Evolutionary conservation across 768 basidiomycete genomes (phyloP), one percentile per base, ranked within the genome.

Genomic region (Panaeolus papilionaceus): DNA sequence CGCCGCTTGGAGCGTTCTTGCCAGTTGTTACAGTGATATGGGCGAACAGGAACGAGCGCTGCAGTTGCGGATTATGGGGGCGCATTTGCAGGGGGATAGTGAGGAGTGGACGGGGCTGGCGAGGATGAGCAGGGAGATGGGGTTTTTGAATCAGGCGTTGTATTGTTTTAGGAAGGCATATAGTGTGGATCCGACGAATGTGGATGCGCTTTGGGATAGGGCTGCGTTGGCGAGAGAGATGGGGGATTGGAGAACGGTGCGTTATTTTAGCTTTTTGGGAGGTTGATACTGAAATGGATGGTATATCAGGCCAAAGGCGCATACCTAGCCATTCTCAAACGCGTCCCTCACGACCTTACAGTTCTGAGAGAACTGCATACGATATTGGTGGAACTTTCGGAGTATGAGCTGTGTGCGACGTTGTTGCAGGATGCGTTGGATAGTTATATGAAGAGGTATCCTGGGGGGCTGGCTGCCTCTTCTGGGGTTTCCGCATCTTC

Each of bases 131-230:
- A 88, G 85, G 70, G 88, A 88, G 14, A 75, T 89, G 28, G 92
- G 92, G 1, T 89, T 89, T 68, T 85, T 88, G 54, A 92, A 95
- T 67, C 95, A 98, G 77, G 94, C 95, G 2, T 76, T 98, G 40
- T 98, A 98, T 74, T 99, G 97, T 75, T 94, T 93, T 75, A 84
- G 92, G 0, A 96, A 98, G 74, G 87, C 93, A 0, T 86, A 91
- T 72, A 88, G 85, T 66, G 81, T 93, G 23, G 91, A 97, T 74
- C 92, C 93, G 1, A 83, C 85, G 9, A 96, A 98, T 70, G 86
- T 93, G 16, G 89, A 92, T 67, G 92, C 94, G 4, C 84, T 95
- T 16, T 98, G 94, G 94, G 96, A 98, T 71, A 88, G 95, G 2
- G 95, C 95, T 0, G 83, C 86, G 4, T 84, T 97, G 11, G 90